Evolutionary conservation across 164 flowering plant species (phyloP), one percentile per base, ranked within the genome.

Genomic region (Akebia trifoliata): DNA sequence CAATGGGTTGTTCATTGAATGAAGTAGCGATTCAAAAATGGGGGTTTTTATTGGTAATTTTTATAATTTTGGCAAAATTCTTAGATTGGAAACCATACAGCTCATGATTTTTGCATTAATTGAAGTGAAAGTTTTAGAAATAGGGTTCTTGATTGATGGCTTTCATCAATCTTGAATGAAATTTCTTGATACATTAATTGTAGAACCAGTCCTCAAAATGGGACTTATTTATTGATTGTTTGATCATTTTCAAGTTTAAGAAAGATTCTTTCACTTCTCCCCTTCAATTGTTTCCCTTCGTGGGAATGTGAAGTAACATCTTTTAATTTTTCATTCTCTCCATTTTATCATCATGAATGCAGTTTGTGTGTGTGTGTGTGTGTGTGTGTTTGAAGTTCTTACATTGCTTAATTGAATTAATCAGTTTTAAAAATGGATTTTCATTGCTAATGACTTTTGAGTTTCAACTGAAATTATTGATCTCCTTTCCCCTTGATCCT

Each of bases 21-120:
- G 45, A 18, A 26, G 2, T 12, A 30, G 21, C 44, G n/a, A 30
- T 25, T 31, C 18, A 6, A 38, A 61, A 34, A 47, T 54, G 56
- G 35, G 35, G 26, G 45, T 38, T n/a, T 58, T 61, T 59, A 59
- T 66, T 53, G 53, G 60, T 49, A 30, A 49, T 10, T 70, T 73
- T 57, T 69, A 54, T 62, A 24, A 26, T 45, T 50, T 22, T 45
- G 44, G 68, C 40, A 38, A 56, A 43, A 53, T 30, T 57, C 50
- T 50, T 24, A 18, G 48, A 20, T 17, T 52, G 64, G 55, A 48
- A 50, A 57, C 54, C 10, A 48, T 47, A 59, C 44, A 38, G 17
- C 34, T 37, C 30, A n/a, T 50, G 47, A 14, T 26, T 35, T 50
- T 51, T 17, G 57, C 40, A 67, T 61, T 55, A 56, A 67, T 60